These are phyloP conservation scores for Annulohypoxylon maeteangense DNA, from an alignment of 495 filamentous ascomycete genomes.

Conservation along the genomic window DNA sequence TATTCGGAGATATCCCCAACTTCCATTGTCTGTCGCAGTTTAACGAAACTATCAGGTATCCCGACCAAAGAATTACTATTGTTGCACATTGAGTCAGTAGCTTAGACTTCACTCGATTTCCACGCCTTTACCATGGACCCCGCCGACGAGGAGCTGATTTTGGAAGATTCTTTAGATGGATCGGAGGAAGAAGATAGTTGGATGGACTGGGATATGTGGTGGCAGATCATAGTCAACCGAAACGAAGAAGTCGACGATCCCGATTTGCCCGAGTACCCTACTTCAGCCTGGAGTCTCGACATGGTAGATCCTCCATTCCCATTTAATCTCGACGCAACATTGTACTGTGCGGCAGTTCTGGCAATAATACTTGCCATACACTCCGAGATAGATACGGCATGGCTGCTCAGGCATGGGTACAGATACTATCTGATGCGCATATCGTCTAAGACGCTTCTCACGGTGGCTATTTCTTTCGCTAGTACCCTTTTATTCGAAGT, in stretches of 20 bases:
- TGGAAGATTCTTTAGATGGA: background rate
- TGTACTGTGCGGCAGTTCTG: conserved; percentile 29
- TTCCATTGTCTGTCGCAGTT: conserved; percentile 21
- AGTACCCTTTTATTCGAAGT: conserved; percentile 42
- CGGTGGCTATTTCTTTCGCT: conserved; percentile 26
- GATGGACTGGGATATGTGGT: conserved; percentile 32
- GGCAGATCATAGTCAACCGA: conserved; percentile 36
- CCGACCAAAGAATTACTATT: background rate
- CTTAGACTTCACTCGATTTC: background rate
- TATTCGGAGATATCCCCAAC: background rate
- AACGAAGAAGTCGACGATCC: background rate
- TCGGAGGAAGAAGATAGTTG: background rate
- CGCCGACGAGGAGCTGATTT: background rate
- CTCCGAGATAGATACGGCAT: conserved; percentile 23
- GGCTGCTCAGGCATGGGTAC: conserved; percentile 19
- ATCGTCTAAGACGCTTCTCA: conserved; percentile 14
- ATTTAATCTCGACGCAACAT: conserved; percentile 23
- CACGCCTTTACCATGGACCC: conserved; percentile 3
- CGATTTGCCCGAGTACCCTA: background rate
- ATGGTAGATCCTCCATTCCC: conserved; percentile 33
- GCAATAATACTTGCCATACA: conserved; percentile 15
- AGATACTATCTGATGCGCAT: conserved; percentile 29
- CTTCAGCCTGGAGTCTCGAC: conserved; percentile 2
- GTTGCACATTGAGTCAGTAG: background rate
- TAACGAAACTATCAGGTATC: background rate